These are phyloP conservation scores for Handroanthus guayacan DNA, from an alignment of 257 asterid genomes.

Conservation along the genomic window DNA sequence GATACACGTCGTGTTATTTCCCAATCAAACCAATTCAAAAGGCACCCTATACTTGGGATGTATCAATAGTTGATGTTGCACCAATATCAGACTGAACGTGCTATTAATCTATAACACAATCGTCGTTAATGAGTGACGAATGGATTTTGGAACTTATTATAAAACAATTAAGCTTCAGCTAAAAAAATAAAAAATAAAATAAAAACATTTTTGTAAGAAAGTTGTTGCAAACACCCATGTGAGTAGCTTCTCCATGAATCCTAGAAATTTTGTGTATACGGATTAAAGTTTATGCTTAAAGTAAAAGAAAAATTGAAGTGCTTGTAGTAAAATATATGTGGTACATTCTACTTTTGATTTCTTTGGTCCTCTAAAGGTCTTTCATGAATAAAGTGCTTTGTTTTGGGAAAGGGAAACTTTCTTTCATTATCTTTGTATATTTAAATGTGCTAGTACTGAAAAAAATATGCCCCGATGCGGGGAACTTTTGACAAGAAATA, in stretches of 20 bases:
- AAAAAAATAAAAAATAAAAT: too few species aligned
- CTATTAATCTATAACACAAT: too few species aligned
- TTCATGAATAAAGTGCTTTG: constrained; percentile 14
- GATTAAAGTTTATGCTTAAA: constrained; percentile 18
- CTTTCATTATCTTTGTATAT: background rate
- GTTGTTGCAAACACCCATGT: too few species aligned
- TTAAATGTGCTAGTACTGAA: background rate
- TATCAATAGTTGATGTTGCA: too few species aligned
- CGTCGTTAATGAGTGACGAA: too few species aligned
- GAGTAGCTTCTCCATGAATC: constrained; percentile 29
- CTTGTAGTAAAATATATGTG: constrained; percentile 4
- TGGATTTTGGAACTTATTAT: too few species aligned
- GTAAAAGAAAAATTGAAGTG: background rate
- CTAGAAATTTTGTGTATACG: constrained; percentile 18
- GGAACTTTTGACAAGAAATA: constrained; percentile 38
- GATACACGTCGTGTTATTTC: too few species aligned
- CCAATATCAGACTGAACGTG: too few species aligned
- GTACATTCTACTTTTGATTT: constrained; percentile 9
- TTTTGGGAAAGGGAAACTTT: constrained; percentile 25
- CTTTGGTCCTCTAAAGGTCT: background rate
- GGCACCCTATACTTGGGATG: too few species aligned
- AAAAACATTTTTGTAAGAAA: too few species aligned
- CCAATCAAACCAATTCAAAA: too few species aligned
- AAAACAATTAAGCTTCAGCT: too few species aligned
- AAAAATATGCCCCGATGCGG: constrained; percentile 26